Base-by-base conservation (phyloP, 371 early-diverging fungal species). In the Rhizopus stolonifer region DNA sequence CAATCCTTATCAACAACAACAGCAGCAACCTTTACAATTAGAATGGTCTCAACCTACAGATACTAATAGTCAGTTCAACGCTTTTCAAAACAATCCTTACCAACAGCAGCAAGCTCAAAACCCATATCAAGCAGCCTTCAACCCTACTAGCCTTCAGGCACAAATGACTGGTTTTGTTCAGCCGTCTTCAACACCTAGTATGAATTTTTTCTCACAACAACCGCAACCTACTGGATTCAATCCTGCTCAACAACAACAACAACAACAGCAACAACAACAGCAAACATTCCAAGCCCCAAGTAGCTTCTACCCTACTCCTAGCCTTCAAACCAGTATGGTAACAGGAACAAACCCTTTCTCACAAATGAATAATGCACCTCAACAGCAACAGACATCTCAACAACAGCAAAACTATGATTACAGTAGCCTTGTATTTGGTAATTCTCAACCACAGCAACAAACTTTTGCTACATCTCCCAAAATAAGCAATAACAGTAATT, bases 141-240 rank as follows among this genome's bases (percentile, higher is more conserved):
- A 42, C 36, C 38, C 59, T 5, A 24, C 33, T 17, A 46, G 32
- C 13, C 55, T 68, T 18, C 71, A 67, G 43, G 61, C 70, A 44
- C 70, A 69, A 42, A 67, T 68, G 68, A 70, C 70, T 7, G 66
- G 70, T 2, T 59, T 75, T 44, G 74, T 63, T 25, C 73, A 77
- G 49, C 70, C 52, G 17, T 49, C 49, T 44, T 21, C 51, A 42
- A 23, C 49, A 49, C 56, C 56, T 18, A 43, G 42, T 22, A 46
- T 55, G 31, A 52, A 58, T 8, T 51, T 54, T 15, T 54, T 45
- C 21, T 46, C 52, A 39, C 52, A 43, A 33, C 48, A 68, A 14
- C 82, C 83, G 49, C 40, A 11, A 40, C 11, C 7, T 46, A 42
- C 49, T 56, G 53, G 52, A 49, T 49, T 60, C 34, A 31, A 48